Evolutionary conservation across 1,284 basidiomycete genomes (phyloP), one percentile per base, ranked within the genome.

Genomic region (Rhodotorula sp.): DNA sequence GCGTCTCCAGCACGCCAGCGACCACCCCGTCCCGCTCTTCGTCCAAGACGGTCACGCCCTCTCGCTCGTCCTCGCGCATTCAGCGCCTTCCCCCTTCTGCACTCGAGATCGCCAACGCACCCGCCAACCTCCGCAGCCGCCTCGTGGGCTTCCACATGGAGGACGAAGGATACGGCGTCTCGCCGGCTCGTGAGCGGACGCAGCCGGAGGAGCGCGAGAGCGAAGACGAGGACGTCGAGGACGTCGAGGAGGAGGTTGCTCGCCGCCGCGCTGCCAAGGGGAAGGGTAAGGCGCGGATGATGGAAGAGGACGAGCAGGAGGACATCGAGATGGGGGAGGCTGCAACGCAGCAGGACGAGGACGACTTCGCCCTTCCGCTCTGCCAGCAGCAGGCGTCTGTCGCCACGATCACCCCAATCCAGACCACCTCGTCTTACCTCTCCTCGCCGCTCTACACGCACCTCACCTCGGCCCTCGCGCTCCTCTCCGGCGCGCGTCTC

Each of bases 101-200:
- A 3, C 19, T 15, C 27, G 71, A 70, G 34, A 51, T 73, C 58
- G 66, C 60, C 29, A 70, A 69, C 17, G 71, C 71, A 6, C 71
- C 71, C 0, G 59, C 61, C 3, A 37, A 19, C 1, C 44, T 73
- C 2, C 53, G 71, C 13, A 73, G 41, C 48, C 67, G 71, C 1
- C 61, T 73, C 39, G 71, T 73, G 17, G 71, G 71, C 5, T 73
- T 64, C 54, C 71, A 73, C 32, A 73, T 73, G 71, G 64, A 73
- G 27, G 71, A 73, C 50, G 71, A 67, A 19, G 71, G 70, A 1
- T 72, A 72, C 54, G 66, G 70, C 15, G 37, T 32, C 17, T 2
- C 39, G 22, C 29, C 29, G 4, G 36, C 6, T 8, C 34, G 10
- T n/a, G 32, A 19, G 29, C 32, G 19, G 3, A 27, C 41, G 4